Evolutionary conservation across 2,329 filamentous ascomycete species (phyloP).

Genomic region (Pyrenophora graminea): DNA sequence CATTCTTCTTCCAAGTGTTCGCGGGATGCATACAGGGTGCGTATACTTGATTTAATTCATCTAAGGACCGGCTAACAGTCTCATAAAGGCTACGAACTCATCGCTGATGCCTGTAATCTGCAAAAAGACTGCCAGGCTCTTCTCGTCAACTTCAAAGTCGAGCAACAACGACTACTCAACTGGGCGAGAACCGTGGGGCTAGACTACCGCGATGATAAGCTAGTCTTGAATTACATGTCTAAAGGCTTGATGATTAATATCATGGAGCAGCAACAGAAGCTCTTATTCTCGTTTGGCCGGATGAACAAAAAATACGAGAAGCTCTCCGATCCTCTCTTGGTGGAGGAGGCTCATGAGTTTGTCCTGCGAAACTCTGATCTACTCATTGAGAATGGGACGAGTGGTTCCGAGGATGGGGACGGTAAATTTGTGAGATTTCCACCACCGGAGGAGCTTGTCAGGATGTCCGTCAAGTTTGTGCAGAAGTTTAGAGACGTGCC

Average conservation of each 20-base stretch:
- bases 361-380: constrained; percentile 14
- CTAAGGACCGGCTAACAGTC: neutral
- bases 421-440: constrained; percentile 38
- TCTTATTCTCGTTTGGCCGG: constrained; percentile 39
- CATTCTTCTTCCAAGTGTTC: constrained; percentile 44
- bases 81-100: constrained; percentile 43
- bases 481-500: constrained; percentile 32
- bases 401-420: constrained; percentile 11
- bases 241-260: constrained; percentile 43
- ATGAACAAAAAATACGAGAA: constrained; percentile 38
- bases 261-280: constrained; percentile 40
- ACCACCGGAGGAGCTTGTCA: constrained; percentile 32
- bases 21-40: constrained; percentile 44
- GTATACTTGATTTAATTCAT: neutral
- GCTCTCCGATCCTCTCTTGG: constrained; percentile 35
- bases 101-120: constrained; percentile 43
- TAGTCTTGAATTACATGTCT: constrained; percentile 39
- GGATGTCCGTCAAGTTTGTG: constrained; percentile 37
- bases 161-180: constrained; percentile 46
- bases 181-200: constrained; percentile 44
- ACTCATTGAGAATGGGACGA: constrained; percentile 16
- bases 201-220: constrained; percentile 38
- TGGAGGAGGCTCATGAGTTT: constrained; percentile 28
- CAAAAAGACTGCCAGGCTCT: constrained; percentile 40
- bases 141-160: constrained; percentile 44